Evolutionary conservation across 192 early-diverging fungal species (phyloP).

Genomic region (Backusella tarrabulga): DNA sequence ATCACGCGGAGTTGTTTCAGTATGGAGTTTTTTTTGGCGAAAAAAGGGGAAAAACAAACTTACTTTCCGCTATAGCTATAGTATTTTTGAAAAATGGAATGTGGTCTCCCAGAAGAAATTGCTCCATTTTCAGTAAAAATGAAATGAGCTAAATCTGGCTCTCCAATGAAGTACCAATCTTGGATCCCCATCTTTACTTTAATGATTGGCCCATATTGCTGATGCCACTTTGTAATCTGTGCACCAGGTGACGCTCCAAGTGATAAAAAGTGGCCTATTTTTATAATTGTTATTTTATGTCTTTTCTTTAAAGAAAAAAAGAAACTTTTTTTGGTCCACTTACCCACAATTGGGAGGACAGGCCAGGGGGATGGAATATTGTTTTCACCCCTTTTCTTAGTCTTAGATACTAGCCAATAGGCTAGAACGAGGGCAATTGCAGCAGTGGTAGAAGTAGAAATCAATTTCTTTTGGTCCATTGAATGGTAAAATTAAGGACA

Average conservation of each 20-base stretch:
- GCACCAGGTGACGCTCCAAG: background rate
- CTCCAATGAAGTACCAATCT: background rate
- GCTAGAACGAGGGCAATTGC: background rate
- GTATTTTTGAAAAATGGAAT: background rate
- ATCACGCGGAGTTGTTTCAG: background rate
- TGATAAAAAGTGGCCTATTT: background rate
- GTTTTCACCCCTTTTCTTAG: background rate
- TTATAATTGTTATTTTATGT: background rate
- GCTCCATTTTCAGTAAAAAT: background rate
- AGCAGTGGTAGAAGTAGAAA: background rate
- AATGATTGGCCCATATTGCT: background rate
- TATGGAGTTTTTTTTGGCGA: background rate
- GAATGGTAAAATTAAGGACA: background rate
- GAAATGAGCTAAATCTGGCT: constrained; percentile 8
- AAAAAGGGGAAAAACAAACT: background rate
- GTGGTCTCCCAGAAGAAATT: background rate
- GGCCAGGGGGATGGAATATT: background rate
- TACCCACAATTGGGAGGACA: background rate
- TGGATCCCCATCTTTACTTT: constrained; percentile 3
- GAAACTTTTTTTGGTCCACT: background rate
- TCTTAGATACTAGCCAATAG: background rate
- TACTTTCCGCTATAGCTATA: constrained; percentile 14
- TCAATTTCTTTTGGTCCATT: background rate
- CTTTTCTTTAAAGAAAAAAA: no score
- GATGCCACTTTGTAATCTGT: background rate